These are phyloP conservation scores for Brassica carinata DNA, from an alignment of 345 rosid genomes.

Conservation along the genomic window DNA sequence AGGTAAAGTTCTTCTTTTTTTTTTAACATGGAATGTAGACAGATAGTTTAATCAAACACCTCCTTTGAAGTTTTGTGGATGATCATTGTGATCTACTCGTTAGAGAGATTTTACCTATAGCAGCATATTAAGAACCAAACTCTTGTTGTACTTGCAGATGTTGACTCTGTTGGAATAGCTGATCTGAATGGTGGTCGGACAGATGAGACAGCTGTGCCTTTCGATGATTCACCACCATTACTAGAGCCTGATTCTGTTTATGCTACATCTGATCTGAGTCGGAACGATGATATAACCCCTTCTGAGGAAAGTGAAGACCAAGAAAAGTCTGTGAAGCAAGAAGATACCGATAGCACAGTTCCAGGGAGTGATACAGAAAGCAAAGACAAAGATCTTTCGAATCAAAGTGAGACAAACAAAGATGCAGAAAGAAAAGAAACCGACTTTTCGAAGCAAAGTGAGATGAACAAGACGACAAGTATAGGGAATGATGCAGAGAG, in stretches of 20 bases:
- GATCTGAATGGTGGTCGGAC: slow-evolving; percentile 7
- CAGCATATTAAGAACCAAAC: slow-evolving; percentile 7
- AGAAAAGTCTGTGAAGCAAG: background rate
- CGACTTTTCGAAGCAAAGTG: slow-evolving; percentile 8
- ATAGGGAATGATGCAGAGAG: slow-evolving; percentile 21
- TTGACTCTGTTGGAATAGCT: slow-evolving; percentile 31
- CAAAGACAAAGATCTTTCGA: background rate
- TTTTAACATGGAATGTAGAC: background rate
- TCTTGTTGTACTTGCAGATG: slow-evolving; percentile 50
- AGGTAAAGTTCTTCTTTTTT: slow-evolving; percentile 45
- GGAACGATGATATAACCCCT: background rate
- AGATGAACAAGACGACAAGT: slow-evolving; percentile 14
- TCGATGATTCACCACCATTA: slow-evolving; percentile 38
- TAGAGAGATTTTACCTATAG: background rate
- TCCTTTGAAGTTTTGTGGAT: background rate
- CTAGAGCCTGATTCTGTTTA: slow-evolving; percentile 31
- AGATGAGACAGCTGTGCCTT: slow-evolving; percentile 26
- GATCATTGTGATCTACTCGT: background rate
- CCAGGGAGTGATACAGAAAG: slow-evolving; percentile 30
- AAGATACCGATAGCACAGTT: slow-evolving; percentile 20
- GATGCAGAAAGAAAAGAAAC: slow-evolving; percentile 30
- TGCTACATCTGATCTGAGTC: slow-evolving; percentile 21
- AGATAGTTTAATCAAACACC: background rate
- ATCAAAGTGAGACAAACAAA: slow-evolving; percentile 6
- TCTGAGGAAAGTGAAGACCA: slow-evolving; percentile 13